Evolutionary conservation across 805 yeast species (phyloP).

Genomic region (Komagataella mondaviorum): DNA sequence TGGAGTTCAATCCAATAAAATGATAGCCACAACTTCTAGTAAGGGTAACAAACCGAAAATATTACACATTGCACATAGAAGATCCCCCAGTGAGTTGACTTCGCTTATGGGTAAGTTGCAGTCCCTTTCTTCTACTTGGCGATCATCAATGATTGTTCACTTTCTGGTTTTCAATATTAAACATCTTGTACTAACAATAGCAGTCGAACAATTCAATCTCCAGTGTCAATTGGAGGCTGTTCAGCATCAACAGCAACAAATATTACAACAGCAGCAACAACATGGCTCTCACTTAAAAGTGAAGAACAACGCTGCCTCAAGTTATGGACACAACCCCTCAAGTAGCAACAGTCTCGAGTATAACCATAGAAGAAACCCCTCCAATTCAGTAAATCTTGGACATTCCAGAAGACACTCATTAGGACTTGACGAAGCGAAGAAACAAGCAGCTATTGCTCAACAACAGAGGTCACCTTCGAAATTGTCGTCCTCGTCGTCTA

Average conservation of each 20-base stretch:
- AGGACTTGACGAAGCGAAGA: conserved; percentile 84
- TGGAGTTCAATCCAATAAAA: background rate
- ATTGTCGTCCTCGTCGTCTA: conserved; percentile 6
- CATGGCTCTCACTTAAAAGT: conserved; percentile 10
- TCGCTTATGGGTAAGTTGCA: conserved; percentile 60
- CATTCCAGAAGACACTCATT: conserved; percentile 87
- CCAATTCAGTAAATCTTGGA: conserved; percentile 30
- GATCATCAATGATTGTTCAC: conserved; percentile 5
- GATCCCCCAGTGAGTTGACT: conserved; percentile 92
- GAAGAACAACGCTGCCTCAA: conserved; percentile 4
- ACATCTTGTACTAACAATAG: background rate
- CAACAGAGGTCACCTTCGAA: conserved; percentile 45
- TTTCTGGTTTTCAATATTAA: background rate
- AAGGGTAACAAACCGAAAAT: conserved; percentile 33
- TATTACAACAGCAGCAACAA: conserved; percentile 57
- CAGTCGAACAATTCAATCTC: conserved; percentile 71
- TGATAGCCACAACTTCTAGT: conserved; percentile 16
- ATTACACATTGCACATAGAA: conserved; percentile 90
- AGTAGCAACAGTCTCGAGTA: conserved; percentile 6
- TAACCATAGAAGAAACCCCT: conserved; percentile 7
- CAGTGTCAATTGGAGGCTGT: conserved; percentile 89
- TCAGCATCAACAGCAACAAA: conserved; percentile 85
- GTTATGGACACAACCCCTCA: conserved; percentile 7
- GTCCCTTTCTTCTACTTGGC: conserved; percentile 1
- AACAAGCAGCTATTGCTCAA: conserved; percentile 89